Evolutionary conservation across 768 basidiomycete species (phyloP), one percentile per base, ranked within the genome.

Genomic region (Asterophora lycoperdoides): DNA sequence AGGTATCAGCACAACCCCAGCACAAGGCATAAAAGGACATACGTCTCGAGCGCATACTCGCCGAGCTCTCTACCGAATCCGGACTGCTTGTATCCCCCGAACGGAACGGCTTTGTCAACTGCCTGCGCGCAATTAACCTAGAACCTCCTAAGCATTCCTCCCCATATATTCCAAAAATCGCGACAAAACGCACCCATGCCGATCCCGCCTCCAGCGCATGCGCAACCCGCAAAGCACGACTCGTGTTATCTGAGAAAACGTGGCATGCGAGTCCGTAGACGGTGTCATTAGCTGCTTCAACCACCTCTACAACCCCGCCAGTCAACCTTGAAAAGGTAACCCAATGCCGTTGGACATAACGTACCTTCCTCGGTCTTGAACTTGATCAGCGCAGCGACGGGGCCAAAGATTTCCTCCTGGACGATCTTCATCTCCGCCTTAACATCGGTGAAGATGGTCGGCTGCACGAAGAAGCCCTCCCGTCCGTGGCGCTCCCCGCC

Each of bases 361-460:
- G 54, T 44, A 60, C 65, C 65, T 23, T 73, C 74, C 57, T 80
- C 80, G 20, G 72, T 68, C 55, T 77, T 75, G 73, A 93, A 91
- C 59, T 83, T 84, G 67, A 79, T 70, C 29, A 91, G 66, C 30
- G 80, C 83, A 48, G 79, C 77, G 36, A 89, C 86, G 23, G 89
- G 87, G 8, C 87, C 87, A 56, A 89, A 88, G 51, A 88, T 86
- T 62, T 89, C 80, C 54, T 84, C 83, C 38, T 61, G 62, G 8
- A 83, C 78, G 45, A 89, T 86, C 63, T 76, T 80, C 81, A 86
- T 86, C 26, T 80, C 77, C 0, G 77, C 72, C 29, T 66, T 74
- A 33, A 75, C 74, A 54, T 86, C 72, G 8, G 81, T 77, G 64
- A 89, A 84, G 54, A 89, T 69, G 3, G 89, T 90, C 1, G 83